A percentile compares a stretch with the other conserved stretches of the same genome.
phyloP scores from a whole-genome alignment of 768 basidiomycete species.

The Amanita exitialis region DNA sequence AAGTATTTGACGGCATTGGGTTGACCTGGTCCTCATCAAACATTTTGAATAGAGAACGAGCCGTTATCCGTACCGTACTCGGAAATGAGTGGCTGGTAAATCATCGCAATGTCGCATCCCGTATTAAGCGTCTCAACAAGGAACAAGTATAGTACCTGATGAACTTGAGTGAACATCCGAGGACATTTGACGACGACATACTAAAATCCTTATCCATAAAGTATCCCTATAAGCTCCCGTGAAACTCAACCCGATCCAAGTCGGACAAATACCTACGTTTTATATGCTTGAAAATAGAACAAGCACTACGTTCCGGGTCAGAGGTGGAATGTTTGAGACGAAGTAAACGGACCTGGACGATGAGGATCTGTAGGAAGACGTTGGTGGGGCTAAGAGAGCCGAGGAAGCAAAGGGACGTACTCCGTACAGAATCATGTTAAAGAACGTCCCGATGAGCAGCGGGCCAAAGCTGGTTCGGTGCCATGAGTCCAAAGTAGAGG shows the following conservation, averaged over 20 bases:
- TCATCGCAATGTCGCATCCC: conserved; percentile 31
- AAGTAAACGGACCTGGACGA: conserved; percentile 21
- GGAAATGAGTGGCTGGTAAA: conserved; percentile 36
- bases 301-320: conserved; percentile 18
- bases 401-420: conserved; percentile 16
- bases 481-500: not conserved
- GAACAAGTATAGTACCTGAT: conserved; percentile 32
- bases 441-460: conserved; percentile 31
- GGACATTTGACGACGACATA: conserved; percentile 11
- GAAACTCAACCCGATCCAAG: not conserved
- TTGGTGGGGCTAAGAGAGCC: not conserved
- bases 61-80: conserved; percentile 22
- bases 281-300: conserved; percentile 30
- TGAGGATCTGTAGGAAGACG: conserved; percentile 1
- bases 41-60: not conserved
- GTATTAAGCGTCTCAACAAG: conserved; percentile 32
- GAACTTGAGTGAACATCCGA: not conserved
- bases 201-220: conserved; percentile 30
- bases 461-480: conserved; percentile 27
- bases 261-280: conserved; percentile 16
- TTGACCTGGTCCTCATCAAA: conserved; percentile 15
- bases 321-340: conserved; percentile 15
- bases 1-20: conserved; percentile 23
- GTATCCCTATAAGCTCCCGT: conserved; percentile 22
- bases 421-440: conserved; percentile 37